Evolutionary conservation across 2,329 filamentous ascomycete genomes (phyloP), one percentile per base, ranked within the genome.

Genomic region (Aaosphaeria pasadenensis): DNA sequence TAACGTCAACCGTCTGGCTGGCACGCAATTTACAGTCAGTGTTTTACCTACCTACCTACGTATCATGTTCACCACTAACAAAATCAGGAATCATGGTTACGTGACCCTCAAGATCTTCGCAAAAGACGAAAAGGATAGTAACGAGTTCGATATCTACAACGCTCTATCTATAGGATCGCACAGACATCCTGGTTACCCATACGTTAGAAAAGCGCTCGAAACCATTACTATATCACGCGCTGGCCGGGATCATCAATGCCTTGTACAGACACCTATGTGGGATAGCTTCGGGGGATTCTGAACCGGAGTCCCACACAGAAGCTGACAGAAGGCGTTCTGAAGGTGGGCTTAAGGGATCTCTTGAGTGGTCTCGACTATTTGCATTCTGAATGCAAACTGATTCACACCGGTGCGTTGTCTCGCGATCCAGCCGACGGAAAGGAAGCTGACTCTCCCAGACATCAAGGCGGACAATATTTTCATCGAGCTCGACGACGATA

Each of bases 201-300:
- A 50, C 7, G 49, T 75, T 5, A 59, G 71, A 38, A 51, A 52
- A 0, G 48, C 71, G 29, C 59, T 69, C 11, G 65, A 72, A 43
- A 47, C 59, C 1, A 74, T 74, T 47, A 38, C 66, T n/a, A 45
- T 73, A 30, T 39, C 57, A 6, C 63, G 63, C 2, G 59, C 61
- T 6, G 31, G 59, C 24, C 62, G 67, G 7, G 54, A 54, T 35
- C 67, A 72, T 54, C 54, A 47, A 42, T 73, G 69, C 38, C 63
- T 74, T 6, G 63, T 73, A 5, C 69, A 71, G 45, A 24, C 57
- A 58, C 11, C 67, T 64, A 5, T 63, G 69, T 54, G 58, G 58
- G 13, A 59, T 56, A 46, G 66, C 52, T 1, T 54, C 63, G 39
- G 51, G 50, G 33, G 50, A 59, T 30, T 43, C 63, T 30, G 48